These are phyloP conservation scores for Exophiala sp. DNA, from an alignment of 2,329 filamentous ascomycete genomes.

Conservation along the genomic window DNA sequence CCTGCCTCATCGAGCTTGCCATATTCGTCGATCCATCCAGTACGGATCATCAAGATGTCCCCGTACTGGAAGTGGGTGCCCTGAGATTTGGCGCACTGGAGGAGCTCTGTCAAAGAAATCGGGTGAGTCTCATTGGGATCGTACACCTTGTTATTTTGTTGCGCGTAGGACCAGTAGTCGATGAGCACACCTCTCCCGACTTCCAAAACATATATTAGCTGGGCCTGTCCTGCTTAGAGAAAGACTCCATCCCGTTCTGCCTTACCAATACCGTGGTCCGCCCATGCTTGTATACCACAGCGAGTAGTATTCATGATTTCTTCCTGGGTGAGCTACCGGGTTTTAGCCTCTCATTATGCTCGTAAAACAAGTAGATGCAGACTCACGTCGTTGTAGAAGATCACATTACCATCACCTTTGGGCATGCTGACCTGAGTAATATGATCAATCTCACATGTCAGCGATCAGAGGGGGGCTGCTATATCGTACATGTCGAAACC, in stretches of 20 bases:
- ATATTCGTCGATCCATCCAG: constrained; percentile 55
- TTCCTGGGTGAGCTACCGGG: background rate
- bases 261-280: constrained; percentile 1
- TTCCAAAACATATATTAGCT: background rate
- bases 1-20: too few species aligned
- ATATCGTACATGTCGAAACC: background rate
- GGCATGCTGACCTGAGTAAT: background rate
- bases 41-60: constrained; percentile 63
- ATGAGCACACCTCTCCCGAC: constrained; percentile 33
- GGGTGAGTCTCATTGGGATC: constrained; percentile 36
- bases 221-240: too few species aligned
- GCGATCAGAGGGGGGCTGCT: too few species aligned
- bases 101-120: constrained; percentile 2
- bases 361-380: background rate
- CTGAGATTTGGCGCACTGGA: too few species aligned
- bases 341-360: background rate
- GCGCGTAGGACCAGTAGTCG: constrained; percentile 44
- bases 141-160: constrained; percentile 48
- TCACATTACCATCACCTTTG: background rate
- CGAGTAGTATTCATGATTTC: background rate
- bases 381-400: background rate
- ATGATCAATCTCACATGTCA: background rate
- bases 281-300: constrained; percentile 7
- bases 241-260: background rate
- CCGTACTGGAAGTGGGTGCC: constrained; percentile 51